These are phyloP conservation scores for Ceratocystis huliohia DNA, from an alignment of 2,329 filamentous ascomycete genomes.

Conservation along the genomic window DNA sequence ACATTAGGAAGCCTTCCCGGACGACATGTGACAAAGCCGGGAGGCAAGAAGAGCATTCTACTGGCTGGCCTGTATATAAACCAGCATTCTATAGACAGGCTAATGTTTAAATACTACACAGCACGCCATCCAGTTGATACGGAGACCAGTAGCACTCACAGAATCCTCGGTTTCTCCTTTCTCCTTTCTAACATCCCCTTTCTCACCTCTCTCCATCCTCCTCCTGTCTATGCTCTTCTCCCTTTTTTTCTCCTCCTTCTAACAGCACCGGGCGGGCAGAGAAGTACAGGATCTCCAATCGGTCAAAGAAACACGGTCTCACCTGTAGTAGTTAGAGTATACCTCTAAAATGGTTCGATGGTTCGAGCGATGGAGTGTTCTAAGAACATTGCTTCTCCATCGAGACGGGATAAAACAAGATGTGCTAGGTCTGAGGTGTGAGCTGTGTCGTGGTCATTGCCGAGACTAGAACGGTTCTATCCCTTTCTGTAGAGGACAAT, in stretches of 20 bases:
- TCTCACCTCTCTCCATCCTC: background rate
- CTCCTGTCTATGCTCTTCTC: background rate
- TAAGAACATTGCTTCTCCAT: slow-evolving; percentile 6
- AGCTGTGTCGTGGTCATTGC: slow-evolving; percentile 3
- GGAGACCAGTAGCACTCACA: no score
- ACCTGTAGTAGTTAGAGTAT: background rate
- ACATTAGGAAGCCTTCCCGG: slow-evolving; percentile 4
- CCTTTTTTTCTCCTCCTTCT: background rate
- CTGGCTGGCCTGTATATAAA: background rate
- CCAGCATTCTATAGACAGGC: no score
- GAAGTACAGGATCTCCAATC: background rate
- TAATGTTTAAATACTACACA: no score
- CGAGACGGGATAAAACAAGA: background rate
- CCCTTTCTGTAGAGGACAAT: slow-evolving; percentile 2
- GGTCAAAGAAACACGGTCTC: background rate
- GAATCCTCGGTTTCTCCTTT: no score
- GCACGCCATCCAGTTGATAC: no score
- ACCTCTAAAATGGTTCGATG: slow-evolving; percentile 1
- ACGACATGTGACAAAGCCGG: background rate
- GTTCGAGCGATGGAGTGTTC: slow-evolving; percentile 4
- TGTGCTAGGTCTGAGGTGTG: background rate
- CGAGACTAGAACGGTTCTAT: slow-evolving; percentile 1
- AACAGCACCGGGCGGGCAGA: background rate
- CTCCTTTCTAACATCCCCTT: background rate
- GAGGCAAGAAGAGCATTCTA: background rate